phyloP scores from a whole-genome alignment of 2,329 filamentous ascomycete species.

The Plenodomus biglobosus region DNA sequence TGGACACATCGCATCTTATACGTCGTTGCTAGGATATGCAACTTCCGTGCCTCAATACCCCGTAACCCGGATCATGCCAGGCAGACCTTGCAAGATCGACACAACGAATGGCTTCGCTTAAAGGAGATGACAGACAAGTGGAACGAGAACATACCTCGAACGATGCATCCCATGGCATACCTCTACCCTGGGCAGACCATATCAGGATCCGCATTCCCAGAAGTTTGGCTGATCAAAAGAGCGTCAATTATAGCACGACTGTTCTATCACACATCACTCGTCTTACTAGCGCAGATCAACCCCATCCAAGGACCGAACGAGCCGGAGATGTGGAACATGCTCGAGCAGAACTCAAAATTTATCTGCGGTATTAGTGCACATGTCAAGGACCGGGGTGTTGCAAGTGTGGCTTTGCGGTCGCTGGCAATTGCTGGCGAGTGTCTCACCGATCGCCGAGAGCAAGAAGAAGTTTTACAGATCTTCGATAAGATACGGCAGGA shows the following conservation, averaged over 20 bases:
- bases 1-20: constrained; percentile 92
- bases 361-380: constrained; percentile 90
- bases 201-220: constrained; percentile 76
- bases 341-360: constrained; percentile 75
- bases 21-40: constrained; percentile 81
- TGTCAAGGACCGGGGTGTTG: constrained; percentile 76
- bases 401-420: constrained; percentile 75
- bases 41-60: constrained; percentile 74
- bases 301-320: constrained; percentile 64
- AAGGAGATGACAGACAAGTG: constrained; percentile 81
- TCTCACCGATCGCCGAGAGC: constrained; percentile 68
- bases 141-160: constrained; percentile 75
- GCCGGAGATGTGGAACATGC: constrained; percentile 69
- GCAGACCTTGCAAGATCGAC: constrained; percentile 64
- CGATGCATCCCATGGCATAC: constrained; percentile 85
- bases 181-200: constrained; percentile 67
- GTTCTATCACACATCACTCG: constrained; percentile 86
- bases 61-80: constrained; percentile 61
- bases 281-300: constrained; percentile 77
- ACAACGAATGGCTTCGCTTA: constrained; percentile 76
- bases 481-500: constrained; percentile 73
- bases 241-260: constrained; percentile 78
- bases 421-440: constrained; percentile 76
- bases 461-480: constrained; percentile 77
- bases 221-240: constrained; percentile 85